These are phyloP conservation scores for Dothistroma pini DNA, from an alignment of 2,329 filamentous ascomycete genomes.

Conservation along the genomic window DNA sequence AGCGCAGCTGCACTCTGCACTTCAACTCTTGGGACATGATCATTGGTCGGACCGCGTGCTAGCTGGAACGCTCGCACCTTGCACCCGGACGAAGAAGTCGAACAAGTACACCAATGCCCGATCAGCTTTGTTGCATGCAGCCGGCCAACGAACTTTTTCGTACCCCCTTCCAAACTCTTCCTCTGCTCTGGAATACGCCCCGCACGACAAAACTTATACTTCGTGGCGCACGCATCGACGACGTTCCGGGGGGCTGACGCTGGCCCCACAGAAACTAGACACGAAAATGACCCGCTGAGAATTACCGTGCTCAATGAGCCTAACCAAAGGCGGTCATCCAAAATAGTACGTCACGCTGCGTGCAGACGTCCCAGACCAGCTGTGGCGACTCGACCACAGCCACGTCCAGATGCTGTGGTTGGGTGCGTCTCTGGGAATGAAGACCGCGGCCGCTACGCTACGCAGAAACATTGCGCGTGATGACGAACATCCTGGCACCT, in stretches of 20 bases:
- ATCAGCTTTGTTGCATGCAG: background rate
- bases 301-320: background rate
- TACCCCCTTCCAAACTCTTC: background rate
- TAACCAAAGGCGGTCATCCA: background rate
- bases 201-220: background rate
- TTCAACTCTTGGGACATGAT: background rate
- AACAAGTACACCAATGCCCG: too few species aligned
- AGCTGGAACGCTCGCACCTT: too few species aligned
- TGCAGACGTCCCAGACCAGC: background rate
- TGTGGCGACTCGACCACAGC: background rate
- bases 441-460: background rate
- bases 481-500: background rate
- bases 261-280: background rate
- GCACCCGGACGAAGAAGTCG: too few species aligned
- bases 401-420: background rate
- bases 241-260: background rate
- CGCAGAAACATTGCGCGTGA: background rate
- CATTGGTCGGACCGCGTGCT: background rate
- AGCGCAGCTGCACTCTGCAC: background rate
- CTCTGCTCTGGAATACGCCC: background rate
- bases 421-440: background rate
- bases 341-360: background rate
- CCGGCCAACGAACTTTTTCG: background rate
- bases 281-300: background rate
- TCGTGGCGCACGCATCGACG: background rate